Percentiles rank a stretch among this genome's conserved stretches.
Conservation (phyloP, 306 rosid genomes). For the Quercus wislizeni region DNA sequence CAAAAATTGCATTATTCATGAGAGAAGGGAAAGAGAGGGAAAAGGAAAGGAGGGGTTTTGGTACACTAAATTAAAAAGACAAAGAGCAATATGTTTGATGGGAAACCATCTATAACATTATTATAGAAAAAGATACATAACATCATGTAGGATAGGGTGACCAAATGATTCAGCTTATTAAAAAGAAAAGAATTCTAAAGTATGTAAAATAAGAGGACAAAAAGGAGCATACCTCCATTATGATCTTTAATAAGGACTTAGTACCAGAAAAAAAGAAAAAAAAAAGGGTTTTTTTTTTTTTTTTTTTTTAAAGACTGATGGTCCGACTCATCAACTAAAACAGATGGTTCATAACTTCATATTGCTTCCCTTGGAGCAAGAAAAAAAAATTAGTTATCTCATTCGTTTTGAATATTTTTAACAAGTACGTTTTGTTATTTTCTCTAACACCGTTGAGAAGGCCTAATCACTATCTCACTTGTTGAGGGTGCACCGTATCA, state of each 20-base stretch:
- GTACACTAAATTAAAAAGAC: conserved; percentile 12
- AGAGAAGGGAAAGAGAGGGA: background rate
- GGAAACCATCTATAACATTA: background rate
- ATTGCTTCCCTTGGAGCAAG: background rate
- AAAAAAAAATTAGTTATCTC: background rate
- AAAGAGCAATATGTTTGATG: conserved; percentile 10
- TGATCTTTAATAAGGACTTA: conserved; percentile 39
- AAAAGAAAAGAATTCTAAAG: conserved; percentile 7
- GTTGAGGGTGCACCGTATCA: no score
- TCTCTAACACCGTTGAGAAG: background rate
- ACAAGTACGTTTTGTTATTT: background rate
- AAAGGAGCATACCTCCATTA: conserved; percentile 24
- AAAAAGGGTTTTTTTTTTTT: background rate
- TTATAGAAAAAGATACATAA: background rate
- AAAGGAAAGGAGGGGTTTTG: no score
- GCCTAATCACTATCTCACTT: no score
- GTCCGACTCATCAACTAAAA: background rate
- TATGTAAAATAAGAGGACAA: conserved; percentile 25
- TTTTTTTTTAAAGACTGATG: background rate
- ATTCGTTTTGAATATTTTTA: background rate
- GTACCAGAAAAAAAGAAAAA: conserved; percentile 8
- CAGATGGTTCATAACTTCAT: conserved; percentile 25
- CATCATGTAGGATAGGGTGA: conserved; percentile 15
- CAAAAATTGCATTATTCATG: conserved; percentile 1
- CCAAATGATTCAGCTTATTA: conserved; percentile 15